Percentiles rank a stretch among this genome's conserved stretches.
phyloP scores from a whole-genome alignment of 169 alveolate species.

The Plasmodium gonderi region DNA sequence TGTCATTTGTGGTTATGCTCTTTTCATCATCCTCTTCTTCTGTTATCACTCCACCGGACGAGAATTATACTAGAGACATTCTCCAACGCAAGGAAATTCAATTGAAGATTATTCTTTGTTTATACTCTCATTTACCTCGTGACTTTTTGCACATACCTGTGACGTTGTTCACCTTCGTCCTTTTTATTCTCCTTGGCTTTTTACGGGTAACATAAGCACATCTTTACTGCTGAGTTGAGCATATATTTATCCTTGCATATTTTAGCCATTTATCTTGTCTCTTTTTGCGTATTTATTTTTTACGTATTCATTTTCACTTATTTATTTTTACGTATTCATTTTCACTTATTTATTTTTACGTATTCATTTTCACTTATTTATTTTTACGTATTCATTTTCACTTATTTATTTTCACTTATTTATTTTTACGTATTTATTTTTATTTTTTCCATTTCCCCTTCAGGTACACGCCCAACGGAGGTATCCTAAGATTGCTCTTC shows the following conservation, averaged over 20 bases:
- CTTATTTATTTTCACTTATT: background rate
- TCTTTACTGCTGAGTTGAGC: no score
- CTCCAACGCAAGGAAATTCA: conserved; percentile 38
- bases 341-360: no score
- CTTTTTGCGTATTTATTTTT: no score
- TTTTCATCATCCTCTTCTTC: conserved; percentile 7
- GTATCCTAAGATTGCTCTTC: background rate
- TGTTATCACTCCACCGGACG: conserved; percentile 7
- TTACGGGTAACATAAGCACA: conserved; percentile 70
- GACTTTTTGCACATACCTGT: conserved; percentile 31
- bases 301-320: background rate
- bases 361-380: background rate
- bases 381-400: background rate
- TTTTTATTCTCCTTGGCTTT: conserved; percentile 35
- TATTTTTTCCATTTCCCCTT: background rate
- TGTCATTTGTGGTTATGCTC: conserved; percentile 29
- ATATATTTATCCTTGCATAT: no score
- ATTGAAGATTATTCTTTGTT: conserved; percentile 52
- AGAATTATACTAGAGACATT: background rate
- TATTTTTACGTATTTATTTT: background rate
- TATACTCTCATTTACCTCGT: conserved; percentile 40
- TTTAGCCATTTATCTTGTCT: no score
- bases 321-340: background rate
- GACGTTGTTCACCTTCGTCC: conserved; percentile 18
- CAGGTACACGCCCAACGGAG: background rate